Conservation (phyloP, 345 rosid genomes). For the Gossypium stocksii region DNA sequence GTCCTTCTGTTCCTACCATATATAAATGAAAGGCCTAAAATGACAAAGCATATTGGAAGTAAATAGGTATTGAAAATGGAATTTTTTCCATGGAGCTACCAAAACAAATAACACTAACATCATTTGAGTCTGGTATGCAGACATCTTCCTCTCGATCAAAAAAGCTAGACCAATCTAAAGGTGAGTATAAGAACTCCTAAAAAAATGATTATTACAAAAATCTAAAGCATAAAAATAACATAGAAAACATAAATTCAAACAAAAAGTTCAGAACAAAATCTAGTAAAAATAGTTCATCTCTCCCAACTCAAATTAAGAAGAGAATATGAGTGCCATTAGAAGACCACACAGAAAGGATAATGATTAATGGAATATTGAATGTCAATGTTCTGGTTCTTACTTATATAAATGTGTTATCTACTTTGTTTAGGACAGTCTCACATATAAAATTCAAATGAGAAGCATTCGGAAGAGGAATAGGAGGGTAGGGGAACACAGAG, state of each 20-base stretch:
- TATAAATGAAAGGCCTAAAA: constrained; percentile 88
- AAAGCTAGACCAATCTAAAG: constrained; percentile 60
- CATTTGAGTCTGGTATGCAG: constrained; percentile 52
- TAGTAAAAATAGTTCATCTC: background rate
- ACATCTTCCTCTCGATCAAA: constrained; percentile 80
- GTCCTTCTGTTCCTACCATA: constrained; percentile 82
- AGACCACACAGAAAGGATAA: background rate
- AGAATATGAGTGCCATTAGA: background rate
- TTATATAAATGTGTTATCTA: background rate
- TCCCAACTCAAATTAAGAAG: background rate
- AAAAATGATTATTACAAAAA: background rate
- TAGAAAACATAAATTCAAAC: background rate
- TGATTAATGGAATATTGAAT: background rate
- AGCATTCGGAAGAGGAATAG: background rate
- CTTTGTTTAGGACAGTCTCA: background rate
- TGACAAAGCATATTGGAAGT: constrained; percentile 27
- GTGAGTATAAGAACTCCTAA: constrained; percentile 54
- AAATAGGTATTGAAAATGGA: constrained; percentile 4
- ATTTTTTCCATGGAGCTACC: background rate
- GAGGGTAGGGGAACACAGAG: background rate
- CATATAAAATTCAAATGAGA: background rate
- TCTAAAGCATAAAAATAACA: background rate
- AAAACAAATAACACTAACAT: constrained; percentile 42
- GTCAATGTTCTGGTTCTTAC: background rate
- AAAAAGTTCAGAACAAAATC: background rate